Conservation (phyloP, 2,329 filamentous ascomycete genomes). For the Pseudopithomyces maydicus region DNA sequence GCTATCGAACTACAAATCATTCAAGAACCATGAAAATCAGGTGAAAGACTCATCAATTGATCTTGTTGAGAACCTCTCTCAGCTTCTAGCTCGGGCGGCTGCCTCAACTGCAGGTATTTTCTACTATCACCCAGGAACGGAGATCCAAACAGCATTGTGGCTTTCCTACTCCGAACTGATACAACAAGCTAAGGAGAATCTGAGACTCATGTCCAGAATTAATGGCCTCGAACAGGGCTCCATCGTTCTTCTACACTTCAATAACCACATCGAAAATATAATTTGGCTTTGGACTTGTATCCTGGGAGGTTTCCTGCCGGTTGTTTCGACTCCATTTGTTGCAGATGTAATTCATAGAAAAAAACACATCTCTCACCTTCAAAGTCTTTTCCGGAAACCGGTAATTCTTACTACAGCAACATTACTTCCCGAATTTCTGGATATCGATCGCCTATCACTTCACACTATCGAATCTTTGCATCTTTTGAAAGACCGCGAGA, state of each 20-base stretch:
- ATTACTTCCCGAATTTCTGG: not conserved
- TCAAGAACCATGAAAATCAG: not conserved
- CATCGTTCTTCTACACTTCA: conserved; percentile 12
- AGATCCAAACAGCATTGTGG: not conserved
- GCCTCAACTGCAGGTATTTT: not conserved
- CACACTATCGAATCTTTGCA: conserved; percentile 1
- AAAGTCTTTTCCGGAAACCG: conserved; percentile 2
- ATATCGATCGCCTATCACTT: not conserved
- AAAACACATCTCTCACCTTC: conserved; percentile 5
- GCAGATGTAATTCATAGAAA: conserved; percentile 6
- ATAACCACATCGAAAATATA: conserved; percentile 13
- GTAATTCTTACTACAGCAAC: conserved; percentile 7
- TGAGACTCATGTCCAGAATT: not conserved
- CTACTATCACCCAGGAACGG: not conserved
- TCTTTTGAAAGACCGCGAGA: not conserved
- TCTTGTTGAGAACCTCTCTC: not conserved
- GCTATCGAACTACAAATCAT: not conserved
- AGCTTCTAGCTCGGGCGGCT: not conserved
- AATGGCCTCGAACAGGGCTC: not conserved
- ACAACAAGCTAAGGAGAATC: not conserved
- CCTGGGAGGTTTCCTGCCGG: conserved; percentile 6
- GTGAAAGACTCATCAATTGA: not conserved
- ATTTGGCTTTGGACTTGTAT: conserved; percentile 15
- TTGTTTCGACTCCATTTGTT: conserved; percentile 9
- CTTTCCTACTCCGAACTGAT: not conserved